phyloP scores from a whole-genome alignment of 192 early-diverging fungal genomes.

The Mortierella antarctica region DNA sequence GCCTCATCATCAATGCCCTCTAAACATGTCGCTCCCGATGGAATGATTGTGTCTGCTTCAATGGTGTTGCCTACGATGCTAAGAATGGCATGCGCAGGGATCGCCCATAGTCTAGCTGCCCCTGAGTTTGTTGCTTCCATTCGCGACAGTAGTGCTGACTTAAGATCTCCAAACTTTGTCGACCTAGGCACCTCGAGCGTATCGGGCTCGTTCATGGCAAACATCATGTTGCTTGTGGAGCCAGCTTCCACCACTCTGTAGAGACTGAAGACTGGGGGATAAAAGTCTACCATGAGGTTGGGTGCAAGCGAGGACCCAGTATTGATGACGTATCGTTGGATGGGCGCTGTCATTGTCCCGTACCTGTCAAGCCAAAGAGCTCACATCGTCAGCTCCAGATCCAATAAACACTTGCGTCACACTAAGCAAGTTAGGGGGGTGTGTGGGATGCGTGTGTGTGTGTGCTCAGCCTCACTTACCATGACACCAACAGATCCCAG shows the following conservation, averaged over 20 bases:
- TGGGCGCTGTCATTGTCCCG: constrained; percentile 50
- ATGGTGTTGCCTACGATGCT: constrained; percentile 30
- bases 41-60: background rate
- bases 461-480: constrained; percentile 45
- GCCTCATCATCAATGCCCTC: constrained; percentile 35
- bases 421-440: background rate
- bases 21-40: constrained; percentile 9
- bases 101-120: constrained; percentile 31
- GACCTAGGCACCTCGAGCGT: constrained; percentile 35
- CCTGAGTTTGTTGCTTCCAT: constrained; percentile 7
- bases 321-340: constrained; percentile 45
- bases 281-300: constrained; percentile 51
- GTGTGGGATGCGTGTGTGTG: constrained; percentile 1
- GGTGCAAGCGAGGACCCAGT: constrained; percentile 20
- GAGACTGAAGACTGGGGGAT: constrained; percentile 53
- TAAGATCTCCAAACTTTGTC: constrained; percentile 40
- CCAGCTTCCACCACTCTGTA: constrained; percentile 36
- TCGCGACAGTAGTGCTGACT: constrained; percentile 6
- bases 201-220: constrained; percentile 23
- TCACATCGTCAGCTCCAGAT: no score
- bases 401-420: no score
- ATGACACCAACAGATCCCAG: constrained; percentile 59
- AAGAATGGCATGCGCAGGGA: constrained; percentile 3
- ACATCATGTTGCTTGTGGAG: constrained; percentile 3
- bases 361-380: constrained; percentile 38